These are phyloP conservation scores for Globisporangium sylvaticum DNA, from an alignment of 352 stramenopile genomes.

Conservation along the genomic window DNA sequence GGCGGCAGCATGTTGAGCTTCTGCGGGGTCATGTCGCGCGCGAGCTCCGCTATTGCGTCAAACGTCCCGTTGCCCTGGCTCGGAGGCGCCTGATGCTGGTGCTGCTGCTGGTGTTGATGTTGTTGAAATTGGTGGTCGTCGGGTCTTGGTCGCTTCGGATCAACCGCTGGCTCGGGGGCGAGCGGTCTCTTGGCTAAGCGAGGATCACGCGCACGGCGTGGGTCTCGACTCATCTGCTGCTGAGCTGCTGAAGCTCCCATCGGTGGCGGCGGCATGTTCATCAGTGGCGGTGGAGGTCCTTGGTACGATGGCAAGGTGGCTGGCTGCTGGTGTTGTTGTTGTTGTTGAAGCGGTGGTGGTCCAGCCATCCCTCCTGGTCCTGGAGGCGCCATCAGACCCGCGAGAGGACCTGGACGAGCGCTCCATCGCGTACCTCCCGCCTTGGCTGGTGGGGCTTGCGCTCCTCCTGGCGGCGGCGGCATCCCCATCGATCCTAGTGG, in stretches of 20 bases:
- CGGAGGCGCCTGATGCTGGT: neutral
- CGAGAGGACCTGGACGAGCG: slow-evolving; percentile 48
- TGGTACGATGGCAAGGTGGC: slow-evolving; percentile 4
- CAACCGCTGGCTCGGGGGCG: neutral
- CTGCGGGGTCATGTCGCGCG: slow-evolving; percentile 75
- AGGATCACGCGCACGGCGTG: slow-evolving; percentile 49
- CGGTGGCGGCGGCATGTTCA: slow-evolving; percentile 22
- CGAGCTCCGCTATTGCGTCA: slow-evolving; percentile 63
- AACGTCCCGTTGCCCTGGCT: slow-evolving; percentile 30
- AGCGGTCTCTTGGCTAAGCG: slow-evolving; percentile 33
- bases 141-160: slow-evolving; percentile 5
- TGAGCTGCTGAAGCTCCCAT: slow-evolving; percentile 20
- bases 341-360: slow-evolving; percentile 1
- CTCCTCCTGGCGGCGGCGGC: slow-evolving; percentile 19
- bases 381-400: slow-evolving; percentile 17
- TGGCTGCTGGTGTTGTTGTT: slow-evolving; percentile 1
- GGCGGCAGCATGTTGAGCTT: slow-evolving; percentile 77
- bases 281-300: slow-evolving; percentile 20
- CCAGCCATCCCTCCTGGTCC: neutral
- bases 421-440: slow-evolving; percentile 60
- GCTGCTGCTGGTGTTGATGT: slow-evolving; percentile 3
- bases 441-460: slow-evolving; percentile 31
- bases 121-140: slow-evolving; percentile 17
- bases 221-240: slow-evolving; percentile 41
- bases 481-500: slow-evolving; percentile 46